Evolutionary conservation across 2,329 filamentous ascomycete genomes (phyloP).

Genomic region (Geosmithia morbida): DNA sequence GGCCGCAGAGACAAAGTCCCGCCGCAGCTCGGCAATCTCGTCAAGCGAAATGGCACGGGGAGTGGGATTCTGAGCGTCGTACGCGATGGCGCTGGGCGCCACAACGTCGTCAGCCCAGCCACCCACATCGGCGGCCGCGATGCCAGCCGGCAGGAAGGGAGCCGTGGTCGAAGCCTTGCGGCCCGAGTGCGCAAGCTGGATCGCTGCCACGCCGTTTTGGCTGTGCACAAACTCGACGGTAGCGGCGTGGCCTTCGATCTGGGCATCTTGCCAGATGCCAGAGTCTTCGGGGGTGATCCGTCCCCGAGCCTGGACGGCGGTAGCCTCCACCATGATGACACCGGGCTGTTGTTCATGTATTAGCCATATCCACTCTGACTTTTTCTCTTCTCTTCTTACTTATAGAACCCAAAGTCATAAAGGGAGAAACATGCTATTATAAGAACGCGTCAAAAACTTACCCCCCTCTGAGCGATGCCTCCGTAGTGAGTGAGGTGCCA

Average conservation of each 20-base stretch:
- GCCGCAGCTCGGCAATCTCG: constrained; percentile 51
- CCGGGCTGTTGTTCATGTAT: constrained; percentile 1
- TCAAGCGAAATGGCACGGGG: constrained; percentile 48
- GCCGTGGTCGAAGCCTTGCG: constrained; percentile 35
- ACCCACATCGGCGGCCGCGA: constrained; percentile 24
- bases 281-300: constrained; percentile 45
- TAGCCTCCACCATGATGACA: constrained; percentile 3
- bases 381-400: neutral
- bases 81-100: constrained; percentile 12
- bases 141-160: constrained; percentile 39
- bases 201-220: constrained; percentile 50
- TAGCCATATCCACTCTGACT: neutral
- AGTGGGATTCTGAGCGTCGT: constrained; percentile 7
- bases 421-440: neutral
- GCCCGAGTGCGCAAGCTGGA: constrained; percentile 59
- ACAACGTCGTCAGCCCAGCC: constrained; percentile 28
- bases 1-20: constrained; percentile 38
- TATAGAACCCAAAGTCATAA: neutral
- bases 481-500: constrained; percentile 62
- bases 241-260: constrained; percentile 43
- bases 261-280: constrained; percentile 59
- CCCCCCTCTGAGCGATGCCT: constrained; percentile 53
- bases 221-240: constrained; percentile 54
- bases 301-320: constrained; percentile 2
- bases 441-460: constrained; percentile 1